These are phyloP conservation scores for Carex kokanica DNA, from an alignment of 176 grass and related monocot species.

Conservation along the genomic window DNA sequence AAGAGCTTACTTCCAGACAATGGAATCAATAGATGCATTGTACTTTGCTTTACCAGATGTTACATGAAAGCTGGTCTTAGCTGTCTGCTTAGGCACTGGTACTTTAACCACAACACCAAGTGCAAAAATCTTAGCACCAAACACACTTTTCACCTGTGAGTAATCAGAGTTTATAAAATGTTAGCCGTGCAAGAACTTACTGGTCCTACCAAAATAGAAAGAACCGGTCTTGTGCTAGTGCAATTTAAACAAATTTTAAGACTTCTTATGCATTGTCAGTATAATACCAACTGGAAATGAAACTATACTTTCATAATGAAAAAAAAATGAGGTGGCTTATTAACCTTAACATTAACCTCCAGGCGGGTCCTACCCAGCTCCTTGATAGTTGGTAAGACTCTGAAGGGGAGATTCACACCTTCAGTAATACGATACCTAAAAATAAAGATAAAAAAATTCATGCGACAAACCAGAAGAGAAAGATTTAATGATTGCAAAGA, in stretches of 20 bases:
- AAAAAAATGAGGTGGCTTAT: constrained; percentile 3
- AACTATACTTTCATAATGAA: not conserved
- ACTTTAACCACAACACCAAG: constrained; percentile 96
- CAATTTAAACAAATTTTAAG: not conserved
- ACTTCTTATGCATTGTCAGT: not conserved
- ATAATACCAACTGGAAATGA: not conserved
- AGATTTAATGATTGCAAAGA: constrained; percentile 15
- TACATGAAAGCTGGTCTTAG: constrained; percentile 95
- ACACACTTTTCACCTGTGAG: constrained; percentile 93
- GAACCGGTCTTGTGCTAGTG: not conserved
- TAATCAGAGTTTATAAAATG: not conserved
- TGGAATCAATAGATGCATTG: constrained; percentile 91
- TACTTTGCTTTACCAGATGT: constrained; percentile 99
- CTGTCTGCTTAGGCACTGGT: constrained; percentile 97
- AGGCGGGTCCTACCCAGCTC: constrained; percentile 94
- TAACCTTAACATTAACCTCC: constrained; percentile 97
- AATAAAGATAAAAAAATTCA: constrained; percentile 3
- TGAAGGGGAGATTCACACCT: constrained; percentile 96
- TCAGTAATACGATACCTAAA: constrained; percentile 97
- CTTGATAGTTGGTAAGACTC: constrained; percentile 95
- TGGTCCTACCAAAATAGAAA: constrained; percentile 5
- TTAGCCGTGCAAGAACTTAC: constrained; percentile 30
- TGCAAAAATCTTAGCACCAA: constrained; percentile 98
- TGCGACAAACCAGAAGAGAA: not conserved
- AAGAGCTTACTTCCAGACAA: constrained; percentile 91